Percentiles rank a stretch among this genome's conserved stretches.
Evolutionary conservation across 169 alveolate genomes (phyloP).

Genomic region (Eimeria praecox): DNA sequence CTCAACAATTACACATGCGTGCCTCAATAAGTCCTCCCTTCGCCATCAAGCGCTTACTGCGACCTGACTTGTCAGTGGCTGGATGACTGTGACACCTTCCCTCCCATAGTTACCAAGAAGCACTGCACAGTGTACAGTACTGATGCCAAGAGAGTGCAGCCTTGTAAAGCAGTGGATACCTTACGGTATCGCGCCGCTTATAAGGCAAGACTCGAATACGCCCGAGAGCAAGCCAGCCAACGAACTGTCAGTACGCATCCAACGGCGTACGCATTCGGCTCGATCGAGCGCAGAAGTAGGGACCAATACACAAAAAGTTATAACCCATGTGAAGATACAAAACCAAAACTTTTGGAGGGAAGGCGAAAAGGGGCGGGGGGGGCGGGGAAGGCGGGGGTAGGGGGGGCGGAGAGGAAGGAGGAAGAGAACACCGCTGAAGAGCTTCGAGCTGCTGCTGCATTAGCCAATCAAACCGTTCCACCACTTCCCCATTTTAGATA

Average conservation of each 20-base stretch:
- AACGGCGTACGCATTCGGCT: not conserved
- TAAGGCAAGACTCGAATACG: not conserved
- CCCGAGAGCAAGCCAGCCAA: too few relatives aligned
- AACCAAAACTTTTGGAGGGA: not conserved
- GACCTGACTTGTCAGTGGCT: not conserved
- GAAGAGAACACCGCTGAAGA: not conserved
- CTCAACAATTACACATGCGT: not conserved
- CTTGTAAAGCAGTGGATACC: not conserved
- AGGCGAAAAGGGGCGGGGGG: too few relatives aligned
- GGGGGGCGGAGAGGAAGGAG: too few relatives aligned
- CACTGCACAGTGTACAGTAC: not conserved
- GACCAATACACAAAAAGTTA: not conserved
- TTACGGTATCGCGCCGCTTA: not conserved
- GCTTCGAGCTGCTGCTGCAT: not conserved
- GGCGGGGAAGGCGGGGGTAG: too few relatives aligned
- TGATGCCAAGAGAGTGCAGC: not conserved
- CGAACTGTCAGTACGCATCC: not conserved
- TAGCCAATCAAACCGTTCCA: constrained; percentile 70
- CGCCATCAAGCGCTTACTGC: not conserved
- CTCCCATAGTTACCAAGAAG: not conserved
- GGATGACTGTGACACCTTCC: not conserved
- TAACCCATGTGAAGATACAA: not conserved
- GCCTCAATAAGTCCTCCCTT: not conserved
- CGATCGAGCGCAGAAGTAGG: not conserved
- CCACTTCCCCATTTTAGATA: constrained; percentile 71